A percentile compares a stretch with the other conserved stretches of the same genome.
These are phyloP conservation scores for Scenedesmus sp. DNA, from an alignment of 163 green algal genomes.

Conservation along the genomic window DNA sequence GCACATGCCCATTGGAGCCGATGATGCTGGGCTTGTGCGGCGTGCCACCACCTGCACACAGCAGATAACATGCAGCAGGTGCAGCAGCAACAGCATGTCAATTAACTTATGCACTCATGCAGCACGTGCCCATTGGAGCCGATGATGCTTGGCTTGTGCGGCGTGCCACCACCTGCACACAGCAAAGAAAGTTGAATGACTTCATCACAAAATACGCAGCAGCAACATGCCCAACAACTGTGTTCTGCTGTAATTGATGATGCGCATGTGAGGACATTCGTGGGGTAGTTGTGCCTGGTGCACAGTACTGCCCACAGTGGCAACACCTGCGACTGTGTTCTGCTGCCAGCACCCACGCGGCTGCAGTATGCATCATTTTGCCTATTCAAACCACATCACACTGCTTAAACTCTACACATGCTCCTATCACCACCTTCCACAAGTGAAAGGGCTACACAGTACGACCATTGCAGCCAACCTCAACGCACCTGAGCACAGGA, in stretches of 20 bases:
- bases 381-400: background rate
- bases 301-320: background rate
- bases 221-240: background rate
- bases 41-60: slow-evolving; percentile 78
- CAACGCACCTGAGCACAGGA: too few species aligned
- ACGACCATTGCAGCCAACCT: too few species aligned
- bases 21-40: slow-evolving; percentile 85
- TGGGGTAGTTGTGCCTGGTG: too few species aligned
- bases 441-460: background rate
- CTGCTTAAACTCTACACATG: background rate
- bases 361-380: too few species aligned
- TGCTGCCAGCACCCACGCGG: too few species aligned
- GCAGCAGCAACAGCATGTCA: background rate
- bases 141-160: slow-evolving; percentile 62
- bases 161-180: slow-evolving; percentile 61
- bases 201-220: background rate
- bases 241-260: too few species aligned
- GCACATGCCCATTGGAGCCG: slow-evolving; percentile 62
- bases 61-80: too few species aligned
- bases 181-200: too few species aligned
- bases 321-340: too few species aligned
- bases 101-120: slow-evolving; percentile 65
- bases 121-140: slow-evolving; percentile 68
- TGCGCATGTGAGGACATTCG: too few species aligned
- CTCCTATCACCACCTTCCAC: background rate